Conservation (phyloP, 768 basidiomycete genomes). For the Panellus pusillus region DNA sequence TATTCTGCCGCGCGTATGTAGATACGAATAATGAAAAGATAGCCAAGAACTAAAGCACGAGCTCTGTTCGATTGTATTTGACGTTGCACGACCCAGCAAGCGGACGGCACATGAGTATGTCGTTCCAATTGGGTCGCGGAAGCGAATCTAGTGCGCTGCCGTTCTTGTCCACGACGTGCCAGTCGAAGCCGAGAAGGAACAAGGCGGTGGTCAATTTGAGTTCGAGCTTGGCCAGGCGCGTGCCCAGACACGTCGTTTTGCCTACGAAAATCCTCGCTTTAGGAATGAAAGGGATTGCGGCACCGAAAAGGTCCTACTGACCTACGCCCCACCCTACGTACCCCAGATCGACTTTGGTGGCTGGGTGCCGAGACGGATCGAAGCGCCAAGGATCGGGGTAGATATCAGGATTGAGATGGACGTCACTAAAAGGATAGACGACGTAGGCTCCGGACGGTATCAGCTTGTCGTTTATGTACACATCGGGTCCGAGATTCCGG, state of each 20-base stretch:
- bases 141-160: slow-evolving; percentile 45
- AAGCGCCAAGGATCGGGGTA: slow-evolving; percentile 81
- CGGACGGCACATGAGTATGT: slow-evolving; percentile 67
- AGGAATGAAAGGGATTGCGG: slow-evolving; percentile 10
- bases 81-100: slow-evolving; percentile 54
- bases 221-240: slow-evolving; percentile 71
- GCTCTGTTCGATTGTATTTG: slow-evolving; percentile 35
- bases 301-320: slow-evolving; percentile 37
- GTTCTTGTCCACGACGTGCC: slow-evolving; percentile 52
- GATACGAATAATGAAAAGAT: neutral
- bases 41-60: slow-evolving; percentile 5
- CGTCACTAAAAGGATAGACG: slow-evolving; percentile 78
- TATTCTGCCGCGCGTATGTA: neutral
- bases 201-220: slow-evolving; percentile 71
- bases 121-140: slow-evolving; percentile 78
- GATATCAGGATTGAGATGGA: slow-evolving; percentile 69
- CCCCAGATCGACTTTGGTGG: slow-evolving; percentile 46
- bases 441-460: slow-evolving; percentile 76
- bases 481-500: slow-evolving; percentile 71
- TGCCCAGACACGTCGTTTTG: slow-evolving; percentile 69
- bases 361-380: slow-evolving; percentile 59
- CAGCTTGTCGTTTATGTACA: slow-evolving; percentile 65
- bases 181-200: slow-evolving; percentile 64
- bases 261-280: slow-evolving; percentile 40
- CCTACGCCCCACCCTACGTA: slow-evolving; percentile 84